A percentile compares a stretch with the other conserved stretches of the same genome.
Evolutionary conservation across 2,329 filamentous ascomycete genomes (phyloP).

Genomic region (Sporothrix luriei): DNA sequence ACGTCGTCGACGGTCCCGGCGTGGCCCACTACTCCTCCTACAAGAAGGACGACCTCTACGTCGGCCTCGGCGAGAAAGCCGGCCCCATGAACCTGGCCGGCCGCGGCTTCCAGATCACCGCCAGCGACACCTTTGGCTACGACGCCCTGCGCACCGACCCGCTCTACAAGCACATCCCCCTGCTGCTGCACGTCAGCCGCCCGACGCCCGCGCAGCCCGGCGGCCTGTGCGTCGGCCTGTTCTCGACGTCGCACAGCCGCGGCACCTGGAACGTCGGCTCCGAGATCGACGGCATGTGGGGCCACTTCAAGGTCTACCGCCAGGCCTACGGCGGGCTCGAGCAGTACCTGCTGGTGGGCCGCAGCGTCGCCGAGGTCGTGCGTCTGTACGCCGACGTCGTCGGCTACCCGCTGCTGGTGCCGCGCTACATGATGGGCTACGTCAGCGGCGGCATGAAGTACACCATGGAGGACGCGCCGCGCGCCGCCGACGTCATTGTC

Average conservation of each 20-base stretch:
- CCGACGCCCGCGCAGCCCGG: slow-evolving; percentile 41
- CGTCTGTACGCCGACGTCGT: slow-evolving; percentile 67
- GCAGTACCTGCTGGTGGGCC: slow-evolving; percentile 68
- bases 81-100: slow-evolving; percentile 73
- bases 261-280: slow-evolving; percentile 68
- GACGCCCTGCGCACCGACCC: slow-evolving; percentile 71
- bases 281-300: slow-evolving; percentile 77
- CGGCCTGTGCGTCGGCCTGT: slow-evolving; percentile 60
- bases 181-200: slow-evolving; percentile 68
- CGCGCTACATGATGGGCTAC: slow-evolving; percentile 73
- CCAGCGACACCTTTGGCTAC: slow-evolving; percentile 73
- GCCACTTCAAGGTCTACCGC: slow-evolving; percentile 71
- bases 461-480: slow-evolving; percentile 53
- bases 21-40: slow-evolving; percentile 64
- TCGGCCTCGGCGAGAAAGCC: slow-evolving; percentile 71
- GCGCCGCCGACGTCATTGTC: slow-evolving; percentile 61
- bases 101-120: slow-evolving; percentile 66
- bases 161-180: slow-evolving; percentile 74
- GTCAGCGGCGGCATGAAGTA: slow-evolving; percentile 65
- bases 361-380: slow-evolving; percentile 67
- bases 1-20: slow-evolving; percentile 60
- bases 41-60: slow-evolving; percentile 61
- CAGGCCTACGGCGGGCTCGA: slow-evolving; percentile 73
- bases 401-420: slow-evolving; percentile 68
- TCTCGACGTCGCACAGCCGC: slow-evolving; percentile 67